These are phyloP conservation scores for Tricholoma hemisulphureum DNA, from an alignment of 768 basidiomycete genomes.

Conservation along the genomic window DNA sequence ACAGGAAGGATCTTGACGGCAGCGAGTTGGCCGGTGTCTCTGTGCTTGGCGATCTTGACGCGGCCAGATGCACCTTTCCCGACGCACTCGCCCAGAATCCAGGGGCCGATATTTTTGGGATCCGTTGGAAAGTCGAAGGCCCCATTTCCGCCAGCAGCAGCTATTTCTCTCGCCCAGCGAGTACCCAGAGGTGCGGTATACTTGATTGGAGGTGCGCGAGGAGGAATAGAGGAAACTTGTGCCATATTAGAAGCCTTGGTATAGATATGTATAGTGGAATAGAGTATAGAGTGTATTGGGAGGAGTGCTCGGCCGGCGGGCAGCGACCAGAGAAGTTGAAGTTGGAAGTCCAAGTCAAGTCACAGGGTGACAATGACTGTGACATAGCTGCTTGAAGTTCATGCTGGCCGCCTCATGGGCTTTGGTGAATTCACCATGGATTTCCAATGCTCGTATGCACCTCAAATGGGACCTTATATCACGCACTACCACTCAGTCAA, in stretches of 20 bases:
- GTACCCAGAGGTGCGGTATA: conserved; percentile 72
- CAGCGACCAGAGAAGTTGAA: conserved; percentile 20
- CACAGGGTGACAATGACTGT: not conserved
- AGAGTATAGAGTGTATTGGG: conserved; percentile 35
- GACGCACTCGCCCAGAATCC: conserved; percentile 91
- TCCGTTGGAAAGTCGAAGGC: conserved; percentile 84
- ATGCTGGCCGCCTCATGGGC: conserved; percentile 39
- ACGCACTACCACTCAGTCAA: conserved; percentile 6
- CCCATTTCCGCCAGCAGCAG: conserved; percentile 66
- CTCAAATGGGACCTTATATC: conserved; percentile 17
- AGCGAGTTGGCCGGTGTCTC: conserved; percentile 83
- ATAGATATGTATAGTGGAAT: conserved; percentile 23
- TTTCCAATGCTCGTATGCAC: conserved; percentile 14
- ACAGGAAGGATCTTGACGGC: conserved; percentile 95
- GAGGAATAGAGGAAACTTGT: conserved; percentile 52
- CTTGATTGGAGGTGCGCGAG: conserved; percentile 68
- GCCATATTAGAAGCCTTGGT: conserved; percentile 34
- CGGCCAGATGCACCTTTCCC: conserved; percentile 94
- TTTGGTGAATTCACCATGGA: conserved; percentile 28
- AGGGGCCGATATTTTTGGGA: conserved; percentile 84
- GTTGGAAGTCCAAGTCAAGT: conserved; percentile 7
- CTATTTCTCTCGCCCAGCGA: conserved; percentile 87
- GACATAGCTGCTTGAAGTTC: conserved; percentile 3
- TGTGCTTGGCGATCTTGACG: conserved; percentile 90
- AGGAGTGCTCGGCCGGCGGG: conserved; percentile 46